Base-by-base conservation (phyloP, 2,329 filamentous ascomycete species). In the Geosmithia flava region DNA sequence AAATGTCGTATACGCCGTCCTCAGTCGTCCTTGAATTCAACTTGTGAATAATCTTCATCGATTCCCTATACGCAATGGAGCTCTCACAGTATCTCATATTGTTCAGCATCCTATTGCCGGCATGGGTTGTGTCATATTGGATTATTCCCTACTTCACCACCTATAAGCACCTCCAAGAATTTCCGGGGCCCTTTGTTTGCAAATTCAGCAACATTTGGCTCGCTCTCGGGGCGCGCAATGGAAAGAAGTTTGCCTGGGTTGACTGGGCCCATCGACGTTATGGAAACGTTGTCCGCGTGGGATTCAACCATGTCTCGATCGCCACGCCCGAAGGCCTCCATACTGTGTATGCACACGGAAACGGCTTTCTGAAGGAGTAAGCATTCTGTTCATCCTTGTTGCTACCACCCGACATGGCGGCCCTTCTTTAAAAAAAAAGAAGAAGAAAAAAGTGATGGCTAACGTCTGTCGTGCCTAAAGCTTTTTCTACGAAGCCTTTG, bases 341-440 rank as follows among this genome's bases (percentile, higher is more conserved):
- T 2, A 50, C 48, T 3, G 42, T 53, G 15, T 53, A 53, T 16
- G 51, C 46, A 6, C 51, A 53, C 16, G 51, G 51, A 23, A 53
- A 51, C 40, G 48, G 51, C 11, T 53, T 50, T 20, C 30, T 53
- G 13, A 53, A 53, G 39, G 47, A 49, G 51, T 52, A 49, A 48
- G 41, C 10, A 13, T 7, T 16, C 27, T 20, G 8, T 16, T n/a
- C n/a, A 13, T 20, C 20, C 13, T 37, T n/a, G 10, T 7, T 17
- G 37, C 29, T 37, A 13, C 33, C 33, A 13, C 5, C 4, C 23
- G 8, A 27, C 4, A 27, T 27, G 8, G 23, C 23, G 23, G 23
- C 4, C 23, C 23, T 27, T 27, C 4, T 27, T 27, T 4, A 27
- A 27, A 13, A 13, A 11, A 13, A 37, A 30, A 30, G 29, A 11